These are phyloP conservation scores for Aspergillus bertholletiae DNA, from an alignment of 495 filamentous ascomycete genomes.

Conservation along the genomic window DNA sequence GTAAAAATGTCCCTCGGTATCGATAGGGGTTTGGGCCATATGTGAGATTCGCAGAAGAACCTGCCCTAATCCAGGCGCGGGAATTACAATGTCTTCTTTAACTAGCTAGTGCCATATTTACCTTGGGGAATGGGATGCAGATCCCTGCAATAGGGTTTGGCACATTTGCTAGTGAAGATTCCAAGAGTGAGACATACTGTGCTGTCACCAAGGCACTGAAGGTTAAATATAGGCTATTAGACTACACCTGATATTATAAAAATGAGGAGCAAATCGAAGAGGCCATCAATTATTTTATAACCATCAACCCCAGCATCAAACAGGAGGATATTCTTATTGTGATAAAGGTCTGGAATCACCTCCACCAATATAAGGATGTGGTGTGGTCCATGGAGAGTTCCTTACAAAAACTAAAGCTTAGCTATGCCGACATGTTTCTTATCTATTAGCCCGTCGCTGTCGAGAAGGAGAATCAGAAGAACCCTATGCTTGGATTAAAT, in stretches of 20 bases:
- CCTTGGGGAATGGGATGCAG: slow-evolving; percentile 71
- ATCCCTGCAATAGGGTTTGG: slow-evolving; percentile 82
- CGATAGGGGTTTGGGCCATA: no score
- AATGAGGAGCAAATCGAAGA: slow-evolving; percentile 79
- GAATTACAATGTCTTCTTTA: no score
- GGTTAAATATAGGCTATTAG: slow-evolving; percentile 73
- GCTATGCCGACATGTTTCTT: slow-evolving; percentile 85
- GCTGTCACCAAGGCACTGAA: slow-evolving; percentile 64
- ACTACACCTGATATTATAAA: slow-evolving; percentile 84
- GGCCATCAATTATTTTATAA: slow-evolving; percentile 67
- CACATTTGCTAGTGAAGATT: slow-evolving; percentile 67
- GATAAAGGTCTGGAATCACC: slow-evolving; percentile 70
- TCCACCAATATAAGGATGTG: slow-evolving; percentile 66
- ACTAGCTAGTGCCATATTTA: no score
- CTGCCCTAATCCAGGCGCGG: no score
- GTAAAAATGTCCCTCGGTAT: no score
- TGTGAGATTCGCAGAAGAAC: no score
- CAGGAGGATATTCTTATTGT: slow-evolving; percentile 74
- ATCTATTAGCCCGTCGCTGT: slow-evolving; percentile 77
- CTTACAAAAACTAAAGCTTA: slow-evolving; percentile 67
- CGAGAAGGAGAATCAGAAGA: slow-evolving; percentile 52
- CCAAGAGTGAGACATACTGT: slow-evolving; percentile 60
- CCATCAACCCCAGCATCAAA: slow-evolving; percentile 56
- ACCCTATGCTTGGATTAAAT: slow-evolving; percentile 64
- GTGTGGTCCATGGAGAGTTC: slow-evolving; percentile 62